These are phyloP conservation scores for Microcos paniculata DNA, from an alignment of 345 rosid species.

Conservation along the genomic window DNA sequence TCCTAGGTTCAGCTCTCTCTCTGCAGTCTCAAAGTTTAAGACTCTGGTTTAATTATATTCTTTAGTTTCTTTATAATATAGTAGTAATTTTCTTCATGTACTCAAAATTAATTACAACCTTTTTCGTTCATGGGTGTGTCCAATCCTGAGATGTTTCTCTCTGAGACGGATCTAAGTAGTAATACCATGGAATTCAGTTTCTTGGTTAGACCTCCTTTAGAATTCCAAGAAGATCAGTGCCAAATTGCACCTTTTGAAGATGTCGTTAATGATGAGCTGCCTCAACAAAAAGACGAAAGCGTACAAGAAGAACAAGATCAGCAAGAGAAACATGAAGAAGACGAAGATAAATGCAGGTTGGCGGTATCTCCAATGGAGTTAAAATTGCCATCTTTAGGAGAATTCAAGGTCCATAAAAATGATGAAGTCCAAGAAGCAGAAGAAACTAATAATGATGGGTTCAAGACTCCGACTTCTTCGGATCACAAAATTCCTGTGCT, in stretches of 20 bases:
- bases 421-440: constrained; percentile 16
- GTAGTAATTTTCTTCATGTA: constrained; percentile 19
- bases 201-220: constrained; percentile 32
- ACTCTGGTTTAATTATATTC: not conserved
- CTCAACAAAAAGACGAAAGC: constrained; percentile 7
- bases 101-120: constrained; percentile 22
- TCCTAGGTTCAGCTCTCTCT: constrained; percentile 1
- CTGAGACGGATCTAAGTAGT: constrained; percentile 38
- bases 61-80: not conserved
- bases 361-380: constrained; percentile 32
- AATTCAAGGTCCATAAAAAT: constrained; percentile 27
- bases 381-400: constrained; percentile 31
- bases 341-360: constrained; percentile 30
- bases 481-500: constrained; percentile 39
- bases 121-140: constrained; percentile 33
- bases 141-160: constrained; percentile 38
- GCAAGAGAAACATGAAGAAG: constrained; percentile 26
- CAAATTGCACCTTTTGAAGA: constrained; percentile 28
- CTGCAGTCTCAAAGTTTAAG: not conserved
- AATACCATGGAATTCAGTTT: constrained; percentile 42
- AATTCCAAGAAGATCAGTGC: constrained; percentile 30
- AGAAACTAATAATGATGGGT: constrained; percentile 27
- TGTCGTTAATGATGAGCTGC: constrained; percentile 10
- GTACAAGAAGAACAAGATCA: not conserved
- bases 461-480: constrained; percentile 62